Evolutionary conservation across 2,329 filamentous ascomycete genomes (phyloP).

Genomic region (Aspergillus brunneoviolaceus): DNA sequence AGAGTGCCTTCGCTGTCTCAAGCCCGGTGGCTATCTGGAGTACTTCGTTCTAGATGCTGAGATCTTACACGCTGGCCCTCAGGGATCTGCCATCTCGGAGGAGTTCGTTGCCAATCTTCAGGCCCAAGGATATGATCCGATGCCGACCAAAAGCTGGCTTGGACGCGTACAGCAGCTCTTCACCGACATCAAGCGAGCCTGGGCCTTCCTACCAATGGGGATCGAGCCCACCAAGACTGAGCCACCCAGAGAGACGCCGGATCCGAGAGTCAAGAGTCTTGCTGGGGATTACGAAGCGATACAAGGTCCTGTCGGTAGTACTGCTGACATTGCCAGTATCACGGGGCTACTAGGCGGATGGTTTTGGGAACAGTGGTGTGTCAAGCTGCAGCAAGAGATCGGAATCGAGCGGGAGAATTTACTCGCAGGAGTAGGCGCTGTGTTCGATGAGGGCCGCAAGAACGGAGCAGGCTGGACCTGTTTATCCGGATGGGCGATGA

Average conservation of each 20-base stretch:
- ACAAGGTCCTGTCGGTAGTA: constrained; percentile 60
- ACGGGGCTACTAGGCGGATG: constrained; percentile 82
- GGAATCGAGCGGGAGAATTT: constrained; percentile 60
- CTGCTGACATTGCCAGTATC: constrained; percentile 69
- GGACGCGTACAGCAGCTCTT: constrained; percentile 73
- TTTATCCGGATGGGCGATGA: constrained; percentile 60
- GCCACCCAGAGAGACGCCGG: constrained; percentile 44
- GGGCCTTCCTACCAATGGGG: constrained; percentile 87
- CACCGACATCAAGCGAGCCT: constrained; percentile 74
- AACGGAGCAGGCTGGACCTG: constrained; percentile 60
- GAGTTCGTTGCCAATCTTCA: constrained; percentile 91
- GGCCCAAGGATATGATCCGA: constrained; percentile 84
- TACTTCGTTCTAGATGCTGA: constrained; percentile 89
- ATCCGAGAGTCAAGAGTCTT: constrained; percentile 36
- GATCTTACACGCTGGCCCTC: constrained; percentile 78
- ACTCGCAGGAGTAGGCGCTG: constrained; percentile 56
- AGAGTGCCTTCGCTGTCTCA: constrained; percentile 88
- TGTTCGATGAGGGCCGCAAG: constrained; percentile 61
- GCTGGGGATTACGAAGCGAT: constrained; percentile 58
- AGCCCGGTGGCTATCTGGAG: constrained; percentile 89
- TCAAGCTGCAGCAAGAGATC: constrained; percentile 84
- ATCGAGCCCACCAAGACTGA: constrained; percentile 47
- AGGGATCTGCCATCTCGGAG: constrained; percentile 77
- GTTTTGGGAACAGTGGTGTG: constrained; percentile 95
- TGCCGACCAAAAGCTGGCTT: constrained; percentile 78